Conservation (phyloP, 768 basidiomycete species). For the Trametes gibbosa region DNA sequence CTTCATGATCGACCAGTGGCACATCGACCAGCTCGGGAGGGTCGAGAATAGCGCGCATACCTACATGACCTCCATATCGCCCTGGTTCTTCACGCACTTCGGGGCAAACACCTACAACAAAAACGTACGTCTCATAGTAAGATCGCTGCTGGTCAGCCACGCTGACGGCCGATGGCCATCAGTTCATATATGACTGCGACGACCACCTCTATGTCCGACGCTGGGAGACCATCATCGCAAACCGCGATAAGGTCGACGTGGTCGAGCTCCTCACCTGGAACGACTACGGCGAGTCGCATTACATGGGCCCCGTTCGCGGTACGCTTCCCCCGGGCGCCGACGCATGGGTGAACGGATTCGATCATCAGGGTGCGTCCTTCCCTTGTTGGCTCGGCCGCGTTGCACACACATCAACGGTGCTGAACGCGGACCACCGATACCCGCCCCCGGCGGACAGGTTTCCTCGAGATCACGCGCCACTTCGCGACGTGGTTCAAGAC, state of each 20-base stretch:
- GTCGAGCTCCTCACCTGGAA: conserved; percentile 74
- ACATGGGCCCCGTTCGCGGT: conserved; percentile 57
- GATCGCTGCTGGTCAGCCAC: neutral
- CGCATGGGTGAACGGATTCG: conserved; percentile 37
- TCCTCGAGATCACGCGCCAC: conserved; percentile 56
- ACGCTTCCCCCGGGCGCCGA: conserved; percentile 33
- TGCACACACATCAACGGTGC: conserved; percentile 19
- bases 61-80: conserved; percentile 48
- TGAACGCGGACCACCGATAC: neutral
- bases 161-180: neutral
- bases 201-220: conserved; percentile 60
- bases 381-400: neutral
- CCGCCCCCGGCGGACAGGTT: conserved; percentile 33
- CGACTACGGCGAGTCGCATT: conserved; percentile 74
- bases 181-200: conserved; percentile 61
- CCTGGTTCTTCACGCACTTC: conserved; percentile 78
- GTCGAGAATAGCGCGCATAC: conserved; percentile 23
- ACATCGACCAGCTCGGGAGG: conserved; percentile 31
- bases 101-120: conserved; percentile 55
- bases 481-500: conserved; percentile 62
- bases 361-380: conserved; percentile 32
- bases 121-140: conserved; percentile 34
- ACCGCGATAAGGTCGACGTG: conserved; percentile 45
- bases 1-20: conserved; percentile 34
- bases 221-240: conserved; percentile 60